Conservation (phyloP, 176 grass and related monocot genomes). For the Alloteropsis semialata region DNA sequence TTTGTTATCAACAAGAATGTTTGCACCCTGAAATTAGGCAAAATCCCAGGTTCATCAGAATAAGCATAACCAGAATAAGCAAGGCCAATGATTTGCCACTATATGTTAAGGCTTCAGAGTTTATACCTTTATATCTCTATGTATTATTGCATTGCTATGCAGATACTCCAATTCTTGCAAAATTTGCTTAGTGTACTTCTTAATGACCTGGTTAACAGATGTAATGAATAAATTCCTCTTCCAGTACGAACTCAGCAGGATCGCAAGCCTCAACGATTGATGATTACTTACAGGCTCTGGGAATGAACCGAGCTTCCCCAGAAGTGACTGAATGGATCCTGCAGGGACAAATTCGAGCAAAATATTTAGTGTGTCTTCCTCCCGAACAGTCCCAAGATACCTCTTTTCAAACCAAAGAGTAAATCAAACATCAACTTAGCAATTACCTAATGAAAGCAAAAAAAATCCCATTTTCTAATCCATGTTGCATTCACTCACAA, state of each 20-base stretch:
- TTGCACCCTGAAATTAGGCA: constrained; percentile 75
- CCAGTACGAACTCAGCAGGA: background rate
- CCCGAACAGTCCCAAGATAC: constrained; percentile 89
- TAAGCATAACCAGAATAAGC: background rate
- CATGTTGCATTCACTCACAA: constrained; percentile 59
- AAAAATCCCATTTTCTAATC: background rate
- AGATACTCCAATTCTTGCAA: constrained; percentile 95
- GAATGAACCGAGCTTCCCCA: constrained; percentile 90
- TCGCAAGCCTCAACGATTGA: constrained; percentile 15
- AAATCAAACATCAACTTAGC: constrained; percentile 19
- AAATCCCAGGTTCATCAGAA: background rate
- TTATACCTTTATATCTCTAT: constrained; percentile 96
- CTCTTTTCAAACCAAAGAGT: constrained; percentile 47
- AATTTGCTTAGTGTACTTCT: constrained; percentile 93
- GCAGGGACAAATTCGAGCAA: constrained; percentile 94
- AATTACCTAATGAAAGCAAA: background rate
- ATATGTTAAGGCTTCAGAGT: constrained; percentile 11
- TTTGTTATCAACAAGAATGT: constrained; percentile 99
- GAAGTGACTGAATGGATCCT: constrained; percentile 94
- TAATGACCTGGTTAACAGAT: constrained; percentile 76
- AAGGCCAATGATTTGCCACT: background rate
- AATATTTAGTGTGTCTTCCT: constrained; percentile 91
- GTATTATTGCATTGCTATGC: constrained; percentile 95
- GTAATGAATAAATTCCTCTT: constrained; percentile 24
- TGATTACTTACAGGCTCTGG: constrained; percentile 74